A percentile compares a stretch with the other conserved stretches of the same genome.
phyloP scores from a whole-genome alignment of 164 flowering plant genomes.

The Pachysandra terminalis region DNA sequence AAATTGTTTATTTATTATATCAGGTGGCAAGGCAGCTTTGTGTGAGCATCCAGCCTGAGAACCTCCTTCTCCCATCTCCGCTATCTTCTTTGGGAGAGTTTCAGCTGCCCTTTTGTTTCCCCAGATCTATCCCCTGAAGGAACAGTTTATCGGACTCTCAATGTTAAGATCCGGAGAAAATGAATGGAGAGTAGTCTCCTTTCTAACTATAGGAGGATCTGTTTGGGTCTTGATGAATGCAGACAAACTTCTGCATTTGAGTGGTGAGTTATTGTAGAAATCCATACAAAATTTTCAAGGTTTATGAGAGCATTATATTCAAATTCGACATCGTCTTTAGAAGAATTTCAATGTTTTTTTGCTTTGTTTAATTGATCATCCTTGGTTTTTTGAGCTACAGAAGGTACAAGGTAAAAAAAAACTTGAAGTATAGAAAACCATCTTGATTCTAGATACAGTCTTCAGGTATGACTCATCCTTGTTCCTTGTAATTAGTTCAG shows the following conservation, averaged over 20 bases:
- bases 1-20: conserved; percentile 1
- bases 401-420: too few species aligned
- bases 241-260: too few species aligned
- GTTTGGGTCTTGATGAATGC: neutral
- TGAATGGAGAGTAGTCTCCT: conserved; percentile 19
- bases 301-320: too few species aligned
- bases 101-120: conserved; percentile 73
- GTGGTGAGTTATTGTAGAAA: too few species aligned
- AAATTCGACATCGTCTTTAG: too few species aligned
- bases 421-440: too few species aligned
- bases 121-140: conserved; percentile 80
- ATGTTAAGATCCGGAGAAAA: conserved; percentile 68
- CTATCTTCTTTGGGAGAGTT: conserved; percentile 65
- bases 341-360: too few species aligned
- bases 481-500: neutral
- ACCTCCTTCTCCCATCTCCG: conserved; percentile 61
- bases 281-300: too few species aligned
- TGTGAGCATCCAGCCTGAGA: conserved; percentile 70
- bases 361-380: too few species aligned
- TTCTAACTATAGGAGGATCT: neutral
- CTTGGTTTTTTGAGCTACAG: too few species aligned
- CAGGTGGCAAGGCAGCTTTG: conserved; percentile 93
- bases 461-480: neutral
- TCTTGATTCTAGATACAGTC: too few species aligned
- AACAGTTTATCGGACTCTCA: conserved; percentile 60